Conservation (phyloP, 306 rosid species). For the Inga leiocalycina region DNA sequence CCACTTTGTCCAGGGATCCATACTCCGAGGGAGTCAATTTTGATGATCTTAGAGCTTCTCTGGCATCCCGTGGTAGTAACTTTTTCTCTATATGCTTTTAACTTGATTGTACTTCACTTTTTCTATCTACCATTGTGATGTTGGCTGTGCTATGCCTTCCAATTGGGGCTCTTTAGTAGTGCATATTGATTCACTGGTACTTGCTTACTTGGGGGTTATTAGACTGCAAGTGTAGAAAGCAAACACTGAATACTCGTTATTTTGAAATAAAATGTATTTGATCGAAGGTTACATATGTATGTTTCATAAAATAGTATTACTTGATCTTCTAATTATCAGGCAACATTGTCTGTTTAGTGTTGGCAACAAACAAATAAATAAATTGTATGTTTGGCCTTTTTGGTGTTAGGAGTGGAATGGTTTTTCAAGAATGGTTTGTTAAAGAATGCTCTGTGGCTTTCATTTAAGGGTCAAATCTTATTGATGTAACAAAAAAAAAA, state of each 20-base stretch:
- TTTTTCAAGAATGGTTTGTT: neutral
- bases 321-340: neutral
- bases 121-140: neutral
- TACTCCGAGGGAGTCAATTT: conserved; percentile 69
- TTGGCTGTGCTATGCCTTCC: neutral
- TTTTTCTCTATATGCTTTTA: neutral
- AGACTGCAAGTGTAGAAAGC: neutral
- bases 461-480: neutral
- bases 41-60: conserved; percentile 71
- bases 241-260: neutral
- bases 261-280: neutral
- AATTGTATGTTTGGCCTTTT: neutral
- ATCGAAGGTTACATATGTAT: neutral
- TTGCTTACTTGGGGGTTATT: neutral
- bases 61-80: conserved; percentile 71
- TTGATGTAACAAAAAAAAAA: neutral
- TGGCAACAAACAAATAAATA: neutral
- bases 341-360: neutral
- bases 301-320: neutral
- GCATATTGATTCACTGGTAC: no score
- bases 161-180: neutral
- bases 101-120: neutral
- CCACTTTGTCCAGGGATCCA: conserved; percentile 74
- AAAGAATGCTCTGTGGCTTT: neutral
- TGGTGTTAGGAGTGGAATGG: neutral